Conservation (phyloP, 2,329 filamentous ascomycete genomes). For the Colletotrichum sp. region DNA sequence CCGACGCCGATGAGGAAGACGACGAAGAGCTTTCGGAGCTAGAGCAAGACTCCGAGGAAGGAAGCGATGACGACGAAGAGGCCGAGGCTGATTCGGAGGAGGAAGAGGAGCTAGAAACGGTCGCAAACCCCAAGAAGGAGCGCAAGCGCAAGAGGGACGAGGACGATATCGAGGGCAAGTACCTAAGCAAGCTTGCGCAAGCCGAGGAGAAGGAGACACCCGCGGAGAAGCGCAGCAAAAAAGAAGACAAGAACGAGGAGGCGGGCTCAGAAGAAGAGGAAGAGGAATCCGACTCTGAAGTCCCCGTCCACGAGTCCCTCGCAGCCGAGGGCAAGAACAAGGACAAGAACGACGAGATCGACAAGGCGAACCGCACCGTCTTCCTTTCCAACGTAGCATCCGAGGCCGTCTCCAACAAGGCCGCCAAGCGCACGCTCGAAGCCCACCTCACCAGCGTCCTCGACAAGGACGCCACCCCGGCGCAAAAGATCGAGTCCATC, state of each 20-base stretch:
- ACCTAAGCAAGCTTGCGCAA: constrained; percentile 69
- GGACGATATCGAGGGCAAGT: constrained; percentile 73
- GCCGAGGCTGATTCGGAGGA: constrained; percentile 32
- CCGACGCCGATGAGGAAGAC: constrained; percentile 34
- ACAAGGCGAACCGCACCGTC: constrained; percentile 88
- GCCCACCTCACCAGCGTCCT: constrained; percentile 81
- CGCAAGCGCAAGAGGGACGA: constrained; percentile 73
- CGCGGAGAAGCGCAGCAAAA: constrained; percentile 59
- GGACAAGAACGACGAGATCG: constrained; percentile 63
- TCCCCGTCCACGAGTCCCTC: constrained; percentile 64
- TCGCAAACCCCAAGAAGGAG: constrained; percentile 49
- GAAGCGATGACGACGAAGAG: constrained; percentile 29
- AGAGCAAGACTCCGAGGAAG: not conserved
- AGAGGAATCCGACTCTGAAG: constrained; percentile 48
- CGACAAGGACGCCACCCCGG: constrained; percentile 51
- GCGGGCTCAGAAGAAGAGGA: constrained; percentile 32
- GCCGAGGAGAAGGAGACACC: constrained; percentile 61
- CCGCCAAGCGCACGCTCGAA: constrained; percentile 78
- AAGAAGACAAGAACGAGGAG: constrained; percentile 46
- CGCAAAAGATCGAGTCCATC: constrained; percentile 84
- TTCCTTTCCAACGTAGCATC: constrained; percentile 93
- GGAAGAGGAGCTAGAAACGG: constrained; percentile 42
- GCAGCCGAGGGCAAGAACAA: constrained; percentile 54
- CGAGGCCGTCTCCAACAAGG: constrained; percentile 81
- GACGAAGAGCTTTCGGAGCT: constrained; percentile 23